Base-by-base conservation (phyloP, 1,284 basidiomycete species). In the Mycena citricolor region DNA sequence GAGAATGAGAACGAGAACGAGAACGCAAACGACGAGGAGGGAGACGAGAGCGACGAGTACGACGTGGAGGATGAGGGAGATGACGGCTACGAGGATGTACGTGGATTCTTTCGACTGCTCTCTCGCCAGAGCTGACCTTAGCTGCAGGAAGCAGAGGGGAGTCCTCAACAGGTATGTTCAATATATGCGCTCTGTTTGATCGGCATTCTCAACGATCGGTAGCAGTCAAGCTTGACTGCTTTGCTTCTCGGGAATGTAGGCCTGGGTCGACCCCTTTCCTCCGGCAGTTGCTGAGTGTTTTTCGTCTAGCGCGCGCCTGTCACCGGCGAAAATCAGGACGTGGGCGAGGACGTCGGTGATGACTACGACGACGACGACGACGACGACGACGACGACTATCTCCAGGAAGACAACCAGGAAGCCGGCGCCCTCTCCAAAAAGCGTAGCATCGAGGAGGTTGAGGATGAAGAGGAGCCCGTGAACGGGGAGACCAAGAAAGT, bases 281-380 rank as follows among this genome's bases (percentile, higher is more conserved):
- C 23, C 26, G n/a, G 16, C 19, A 31, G 10, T 24, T 32, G 31
- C 31, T 16, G 26, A 16, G 14, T 12, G 14, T 38, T 12, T 42
- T 31, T 36, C n/a, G 37, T 61, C 59, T 52, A 56, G 30, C 52
- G 58, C 38, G 52, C 39, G 21, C 23, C 25, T 11, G 47, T 25
- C 36, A 16, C 20, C 8, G 34, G 41, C 21, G 54, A 44, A 22
- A 56, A 62, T 13, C 59, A 61, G 14, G 55, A 58, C 24, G 52
- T 51, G 7, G 54, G 55, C 2, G 58, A 55, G 2, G 63, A 60
- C 7, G 50, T 41, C 8, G 50, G 45, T 11, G 46, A 45, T 3
- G 64, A 65, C 1, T 65, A 67, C 12, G 65, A 69, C 1, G 67
- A 67, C 8, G 66, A 67, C 4, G 64, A 66, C 28, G 64, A 63